These are phyloP conservation scores for Ceratocystis harringtonii DNA, from an alignment of 2,329 filamentous ascomycete genomes.

Conservation along the genomic window DNA sequence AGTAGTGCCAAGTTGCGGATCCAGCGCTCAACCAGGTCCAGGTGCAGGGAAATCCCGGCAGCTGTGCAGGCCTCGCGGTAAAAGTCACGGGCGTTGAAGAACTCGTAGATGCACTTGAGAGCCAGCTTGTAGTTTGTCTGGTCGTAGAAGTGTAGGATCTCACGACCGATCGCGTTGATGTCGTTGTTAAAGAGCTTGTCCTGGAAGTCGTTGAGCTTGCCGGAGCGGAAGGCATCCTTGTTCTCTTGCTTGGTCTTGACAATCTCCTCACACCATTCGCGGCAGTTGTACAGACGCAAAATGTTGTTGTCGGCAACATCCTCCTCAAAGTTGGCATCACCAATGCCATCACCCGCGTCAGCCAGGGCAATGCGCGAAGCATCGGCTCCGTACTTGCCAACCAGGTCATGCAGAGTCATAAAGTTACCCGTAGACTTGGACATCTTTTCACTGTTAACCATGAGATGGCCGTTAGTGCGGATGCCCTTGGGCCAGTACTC, in stretches of 20 bases:
- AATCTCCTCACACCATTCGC: slow-evolving; percentile 81
- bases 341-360: slow-evolving; percentile 85
- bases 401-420: slow-evolving; percentile 72
- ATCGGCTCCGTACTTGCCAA: slow-evolving; percentile 88
- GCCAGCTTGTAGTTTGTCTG: slow-evolving; percentile 50
- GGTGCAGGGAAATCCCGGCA: slow-evolving; percentile 73
- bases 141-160: slow-evolving; percentile 65
- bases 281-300: slow-evolving; percentile 54
- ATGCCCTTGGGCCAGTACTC: slow-evolving; percentile 81
- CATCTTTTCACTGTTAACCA: slow-evolving; percentile 98
- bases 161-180: slow-evolving; percentile 66
- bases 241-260: slow-evolving; percentile 45
- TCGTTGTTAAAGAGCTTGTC: slow-evolving; percentile 89
- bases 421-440: slow-evolving; percentile 96
- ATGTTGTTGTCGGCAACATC: slow-evolving; percentile 85
- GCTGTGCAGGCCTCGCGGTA: slow-evolving; percentile 73
- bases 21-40: slow-evolving; percentile 62
- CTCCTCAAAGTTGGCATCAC: slow-evolving; percentile 96
- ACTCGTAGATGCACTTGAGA: slow-evolving; percentile 72
- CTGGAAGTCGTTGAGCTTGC: slow-evolving; percentile 60
- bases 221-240: slow-evolving; percentile 49
- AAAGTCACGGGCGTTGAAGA: slow-evolving; percentile 73
- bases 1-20: slow-evolving; percentile 76
- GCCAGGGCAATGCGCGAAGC: slow-evolving; percentile 82
- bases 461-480: slow-evolving; percentile 80